Evolutionary conservation across 2,329 filamentous ascomycete genomes (phyloP).

Genomic region (Alternaria solani): DNA sequence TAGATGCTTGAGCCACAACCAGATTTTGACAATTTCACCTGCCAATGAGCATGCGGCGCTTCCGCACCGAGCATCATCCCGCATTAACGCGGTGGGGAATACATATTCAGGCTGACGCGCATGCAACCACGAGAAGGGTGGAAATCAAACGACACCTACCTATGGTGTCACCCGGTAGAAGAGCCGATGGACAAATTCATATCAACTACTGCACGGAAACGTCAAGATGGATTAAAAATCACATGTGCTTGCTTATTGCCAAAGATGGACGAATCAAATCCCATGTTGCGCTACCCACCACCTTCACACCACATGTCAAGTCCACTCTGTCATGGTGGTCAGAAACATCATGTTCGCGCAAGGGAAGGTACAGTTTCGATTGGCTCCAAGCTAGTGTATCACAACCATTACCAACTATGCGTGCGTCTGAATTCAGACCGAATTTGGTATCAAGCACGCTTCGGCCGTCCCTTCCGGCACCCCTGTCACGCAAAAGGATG

Average conservation of each 20-base stretch:
- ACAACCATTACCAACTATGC: neutral
- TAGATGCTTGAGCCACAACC: conserved; percentile 4
- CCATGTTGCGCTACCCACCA: neutral
- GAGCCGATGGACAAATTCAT: neutral
- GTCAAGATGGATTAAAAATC: neutral
- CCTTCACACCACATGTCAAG: neutral
- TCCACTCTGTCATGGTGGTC: conserved; percentile 3
- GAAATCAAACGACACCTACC: neutral
- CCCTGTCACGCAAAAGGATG: neutral
- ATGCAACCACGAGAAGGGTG: neutral
- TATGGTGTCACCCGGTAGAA: neutral
- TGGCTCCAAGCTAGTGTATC: neutral
- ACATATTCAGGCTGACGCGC: neutral
- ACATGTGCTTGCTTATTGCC: conserved; percentile 1
- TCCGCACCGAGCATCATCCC: neutral
- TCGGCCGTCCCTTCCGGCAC: neutral
- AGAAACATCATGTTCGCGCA: conserved; percentile 1
- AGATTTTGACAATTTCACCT: neutral
- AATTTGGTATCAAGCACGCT: neutral
- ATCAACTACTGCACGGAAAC: conserved; percentile 2
- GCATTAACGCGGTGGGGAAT: neutral
- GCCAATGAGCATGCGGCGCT: conserved; percentile 5
- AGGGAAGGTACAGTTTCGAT: neutral
- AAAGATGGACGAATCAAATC: conserved; percentile 8
- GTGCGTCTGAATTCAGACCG: neutral